Percentiles rank a stretch among this genome's conserved stretches.
These are phyloP conservation scores for Uronychia setigera DNA, from an alignment of 73 alveolate species.

Conservation along the genomic window DNA sequence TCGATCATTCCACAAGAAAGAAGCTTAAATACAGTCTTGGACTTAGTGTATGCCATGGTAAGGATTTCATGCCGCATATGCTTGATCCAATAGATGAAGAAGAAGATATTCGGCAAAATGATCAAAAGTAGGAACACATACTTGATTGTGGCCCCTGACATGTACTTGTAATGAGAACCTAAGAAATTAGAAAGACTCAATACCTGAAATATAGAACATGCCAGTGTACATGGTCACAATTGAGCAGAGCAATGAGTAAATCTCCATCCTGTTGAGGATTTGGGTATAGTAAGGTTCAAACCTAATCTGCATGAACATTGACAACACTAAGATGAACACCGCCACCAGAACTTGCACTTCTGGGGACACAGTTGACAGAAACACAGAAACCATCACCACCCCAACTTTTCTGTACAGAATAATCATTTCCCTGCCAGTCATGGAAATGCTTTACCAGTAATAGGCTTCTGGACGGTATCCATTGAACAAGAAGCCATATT, in stretches of 20 bases:
- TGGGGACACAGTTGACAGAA: slow-evolving; percentile 23
- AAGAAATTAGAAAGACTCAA: neutral
- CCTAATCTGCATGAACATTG: slow-evolving; percentile 15
- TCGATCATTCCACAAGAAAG: neutral
- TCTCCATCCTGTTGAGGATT: slow-evolving; percentile 40
- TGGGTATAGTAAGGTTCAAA: slow-evolving; percentile 27
- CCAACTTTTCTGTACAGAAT: slow-evolving; percentile 20
- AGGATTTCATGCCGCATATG: slow-evolving; percentile 26
- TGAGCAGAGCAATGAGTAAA: slow-evolving; percentile 18
- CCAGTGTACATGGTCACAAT: slow-evolving; percentile 53
- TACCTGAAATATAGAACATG: slow-evolving; percentile 52
- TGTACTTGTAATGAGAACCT: slow-evolving; percentile 12
- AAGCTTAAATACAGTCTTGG: neutral
- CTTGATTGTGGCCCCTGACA: neutral
- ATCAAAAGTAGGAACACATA: slow-evolving; percentile 23
- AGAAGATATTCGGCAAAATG: slow-evolving; percentile 13
- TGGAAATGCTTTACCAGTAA: slow-evolving; percentile 14
- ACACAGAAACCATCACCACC: slow-evolving; percentile 17
- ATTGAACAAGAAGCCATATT: slow-evolving; percentile 45
- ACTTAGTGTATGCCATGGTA: neutral
- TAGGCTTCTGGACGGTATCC: slow-evolving; percentile 21
- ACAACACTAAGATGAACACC: slow-evolving; percentile 8
- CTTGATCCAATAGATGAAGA: slow-evolving; percentile 31
- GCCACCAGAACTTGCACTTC: slow-evolving; percentile 57
- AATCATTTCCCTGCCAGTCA: slow-evolving; percentile 17